These are phyloP conservation scores for Plasmodium gaboni DNA, from an alignment of 169 alveolate genomes.

Conservation along the genomic window DNA sequence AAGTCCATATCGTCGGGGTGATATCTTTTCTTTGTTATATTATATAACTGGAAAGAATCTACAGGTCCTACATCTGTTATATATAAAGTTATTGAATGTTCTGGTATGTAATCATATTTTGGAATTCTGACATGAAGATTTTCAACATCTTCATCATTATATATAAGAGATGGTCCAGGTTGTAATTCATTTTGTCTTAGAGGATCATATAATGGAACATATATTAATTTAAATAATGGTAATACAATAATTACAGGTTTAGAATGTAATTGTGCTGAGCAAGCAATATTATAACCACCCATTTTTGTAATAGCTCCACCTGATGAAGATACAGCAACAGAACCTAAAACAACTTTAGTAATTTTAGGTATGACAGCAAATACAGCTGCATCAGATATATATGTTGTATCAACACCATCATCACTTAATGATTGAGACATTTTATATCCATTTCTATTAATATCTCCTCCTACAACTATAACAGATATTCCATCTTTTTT, in stretches of 20 bases:
- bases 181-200: conserved; percentile 62
- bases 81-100: conserved; percentile 35
- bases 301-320: conserved; percentile 73
- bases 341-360: conserved; percentile 63
- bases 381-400: conserved; percentile 69
- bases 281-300: conserved; percentile 73
- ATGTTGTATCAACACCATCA: conserved; percentile 75
- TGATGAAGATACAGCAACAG: conserved; percentile 74
- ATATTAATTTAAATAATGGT: conserved; percentile 64
- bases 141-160: conserved; percentile 39
- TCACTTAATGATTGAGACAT: conserved; percentile 70
- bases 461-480: conserved; percentile 74
- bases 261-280: conserved; percentile 56
- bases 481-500: conserved; percentile 75
- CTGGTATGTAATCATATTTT: conserved; percentile 74
- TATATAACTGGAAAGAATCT: conserved; percentile 70
- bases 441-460: conserved; percentile 56
- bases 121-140: conserved; percentile 58
- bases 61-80: conserved; percentile 69
- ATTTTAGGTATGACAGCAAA: conserved; percentile 74
- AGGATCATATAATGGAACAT: conserved; percentile 76
- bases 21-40: conserved; percentile 40
- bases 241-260: conserved; percentile 71
- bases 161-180: conserved; percentile 69
- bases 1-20: conserved; percentile 72